These are phyloP conservation scores for Trichoderma citrinoviride DNA, from an alignment of 2,329 filamentous ascomycete species.

Conservation along the genomic window DNA sequence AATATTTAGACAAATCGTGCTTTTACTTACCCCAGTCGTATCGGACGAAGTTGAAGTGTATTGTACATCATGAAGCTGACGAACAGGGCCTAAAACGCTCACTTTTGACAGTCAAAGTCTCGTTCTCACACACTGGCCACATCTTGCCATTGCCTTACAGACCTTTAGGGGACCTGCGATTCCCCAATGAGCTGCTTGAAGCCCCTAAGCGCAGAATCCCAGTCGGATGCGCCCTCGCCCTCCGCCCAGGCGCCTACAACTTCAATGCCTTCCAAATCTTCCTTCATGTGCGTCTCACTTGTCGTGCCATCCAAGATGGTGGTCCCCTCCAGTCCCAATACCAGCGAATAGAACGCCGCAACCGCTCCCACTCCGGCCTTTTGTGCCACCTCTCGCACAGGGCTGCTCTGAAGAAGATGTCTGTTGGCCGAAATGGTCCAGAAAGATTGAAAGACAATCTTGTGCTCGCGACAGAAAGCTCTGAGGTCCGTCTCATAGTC, in stretches of 20 bases:
- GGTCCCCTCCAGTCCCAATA: constrained; percentile 46
- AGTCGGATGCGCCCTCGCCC: constrained; percentile 44
- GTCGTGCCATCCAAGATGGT: constrained; percentile 49
- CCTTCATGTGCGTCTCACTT: constrained; percentile 47
- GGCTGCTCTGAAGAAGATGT: constrained; percentile 38
- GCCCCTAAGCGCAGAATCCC: constrained; percentile 45
- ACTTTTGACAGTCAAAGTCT: too few relatives aligned
- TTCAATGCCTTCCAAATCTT: constrained; percentile 46
- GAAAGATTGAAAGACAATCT: constrained; percentile 52
- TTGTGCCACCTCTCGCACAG: constrained; percentile 50
- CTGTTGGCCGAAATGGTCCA: constrained; percentile 53
- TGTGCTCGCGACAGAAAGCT: constrained; percentile 43
- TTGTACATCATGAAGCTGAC: not conserved
- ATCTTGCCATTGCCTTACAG: not conserved
- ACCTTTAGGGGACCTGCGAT: not conserved
- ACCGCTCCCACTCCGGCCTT: constrained; percentile 37
- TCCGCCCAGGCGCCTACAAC: constrained; percentile 44
- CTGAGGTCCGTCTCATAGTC: constrained; percentile 60
- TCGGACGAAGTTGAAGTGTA: too few relatives aligned
- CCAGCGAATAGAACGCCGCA: constrained; percentile 48
- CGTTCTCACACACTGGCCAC: too few relatives aligned
- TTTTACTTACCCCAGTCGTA: not conserved
- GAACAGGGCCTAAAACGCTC: not conserved
- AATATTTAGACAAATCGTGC: not conserved
- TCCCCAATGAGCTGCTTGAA: constrained; percentile 46